Base-by-base conservation (phyloP, 257 asterid genomes). In the Penstemon eatonii region DNA sequence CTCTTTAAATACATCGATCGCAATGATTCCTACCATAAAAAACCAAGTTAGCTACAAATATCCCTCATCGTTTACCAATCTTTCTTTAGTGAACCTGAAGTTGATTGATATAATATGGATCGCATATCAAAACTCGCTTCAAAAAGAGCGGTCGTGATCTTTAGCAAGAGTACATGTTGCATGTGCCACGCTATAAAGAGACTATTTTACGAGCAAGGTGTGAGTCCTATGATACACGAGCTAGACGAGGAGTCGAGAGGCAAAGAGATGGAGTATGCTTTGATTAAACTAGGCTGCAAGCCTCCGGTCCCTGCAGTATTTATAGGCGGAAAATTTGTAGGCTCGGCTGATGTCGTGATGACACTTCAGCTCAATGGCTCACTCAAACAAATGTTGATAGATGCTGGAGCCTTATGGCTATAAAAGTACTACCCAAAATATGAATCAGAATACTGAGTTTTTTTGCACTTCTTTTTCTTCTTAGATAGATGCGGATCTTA, bases 401-500 rank as follows among this genome's bases (percentile, higher is more conserved):
- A 87, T 47, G 95, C 93, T 53, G 96, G 96, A 12, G 97, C 97
- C 37, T 49, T 90, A 5, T 90, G 97, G 97, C 96, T 90, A 40
- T 11, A 1, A 43, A 2, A 25, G 33, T 25, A 25, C 33, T 25
- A 25, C 33, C 2, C 33, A 25, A 25, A 25, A 0, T 25, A 25
- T 25, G 33, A 25, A 25, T 25, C 33, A 25, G 33, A 25, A 25
- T 25, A 25, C 18, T 15, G 18, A 15, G 18, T 15, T 15, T 15
- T 15, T 15, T 0, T 15, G 0, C 0, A 15, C 18, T 15, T 15
- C 18, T 15, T 15, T 15, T 15, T 15, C 18, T 15, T 15, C 18
- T 15, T 15, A 15, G 18, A 15, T 15, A 15, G 18, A 15, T 15
- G 18, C 18, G 18, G 18, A 15, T 15, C 18, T 15, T 15, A 15